A percentile compares a stretch with the other conserved stretches of the same genome.
Conservation (phyloP, 345 rosid species). For the Salix brachista region DNA sequence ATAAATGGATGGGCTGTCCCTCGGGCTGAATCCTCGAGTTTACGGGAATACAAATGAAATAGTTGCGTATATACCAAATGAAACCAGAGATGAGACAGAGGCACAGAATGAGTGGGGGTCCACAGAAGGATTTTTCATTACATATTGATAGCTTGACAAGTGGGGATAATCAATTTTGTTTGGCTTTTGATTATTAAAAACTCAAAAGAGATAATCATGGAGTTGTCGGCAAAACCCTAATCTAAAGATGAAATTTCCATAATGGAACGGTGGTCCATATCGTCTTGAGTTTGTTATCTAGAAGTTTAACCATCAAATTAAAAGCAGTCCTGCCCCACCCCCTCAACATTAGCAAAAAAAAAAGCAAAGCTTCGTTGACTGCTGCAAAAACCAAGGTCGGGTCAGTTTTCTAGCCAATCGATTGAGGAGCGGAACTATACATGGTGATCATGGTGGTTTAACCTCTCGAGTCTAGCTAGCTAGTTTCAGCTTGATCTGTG, state of each 20-base stretch:
- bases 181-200: slow-evolving; percentile 26
- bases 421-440: no score
- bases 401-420: not conserved
- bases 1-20: not conserved
- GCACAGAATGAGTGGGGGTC: not conserved
- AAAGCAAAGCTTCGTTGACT: not conserved
- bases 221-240: slow-evolving; percentile 21
- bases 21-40: not conserved
- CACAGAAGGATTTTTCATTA: not conserved
- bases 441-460: no score
- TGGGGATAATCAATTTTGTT: slow-evolving; percentile 41
- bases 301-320: not conserved
- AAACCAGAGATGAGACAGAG: not conserved
- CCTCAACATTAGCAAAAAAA: not conserved
- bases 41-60: not conserved
- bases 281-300: not conserved
- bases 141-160: slow-evolving; percentile 19
- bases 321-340: not conserved
- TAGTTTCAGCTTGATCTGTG: no score
- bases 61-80: not conserved
- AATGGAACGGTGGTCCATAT: slow-evolving; percentile 6
- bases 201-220: slow-evolving; percentile 10
- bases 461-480: no score
- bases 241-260: not conserved
- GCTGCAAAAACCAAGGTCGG: not conserved